Percentiles rank a stretch among this genome's conserved stretches.
phyloP scores from a whole-genome alignment of 192 early-diverging fungal genomes.

The Haplosporangium gracile region DNA sequence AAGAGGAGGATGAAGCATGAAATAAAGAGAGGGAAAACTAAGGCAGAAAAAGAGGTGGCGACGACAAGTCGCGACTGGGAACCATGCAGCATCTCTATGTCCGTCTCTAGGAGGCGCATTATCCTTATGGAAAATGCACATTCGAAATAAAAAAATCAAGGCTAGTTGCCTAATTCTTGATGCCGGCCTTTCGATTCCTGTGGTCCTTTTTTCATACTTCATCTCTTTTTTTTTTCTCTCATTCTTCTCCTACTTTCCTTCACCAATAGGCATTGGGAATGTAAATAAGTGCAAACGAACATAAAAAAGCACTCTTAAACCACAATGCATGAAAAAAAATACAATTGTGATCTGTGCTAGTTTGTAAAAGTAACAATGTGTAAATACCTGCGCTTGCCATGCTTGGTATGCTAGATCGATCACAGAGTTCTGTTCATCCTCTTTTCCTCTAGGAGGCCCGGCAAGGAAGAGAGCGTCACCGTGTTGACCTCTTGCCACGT shows the following conservation, averaged over 20 bases:
- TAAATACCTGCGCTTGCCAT: not conserved
- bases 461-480: not conserved
- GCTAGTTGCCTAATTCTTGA: not conserved
- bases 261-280: not conserved
- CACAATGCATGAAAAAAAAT: not conserved
- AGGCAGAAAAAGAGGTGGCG: constrained; percentile 1
- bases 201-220: constrained; percentile 5
- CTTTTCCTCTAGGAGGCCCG: not conserved
- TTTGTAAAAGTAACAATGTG: not conserved
- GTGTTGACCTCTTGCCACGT: not conserved
- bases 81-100: not conserved
- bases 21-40: not conserved
- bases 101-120: not conserved
- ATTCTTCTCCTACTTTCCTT: not conserved
- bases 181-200: not conserved
- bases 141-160: not conserved
- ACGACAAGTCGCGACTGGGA: not conserved
- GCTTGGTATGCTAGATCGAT: not conserved
- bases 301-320: not conserved
- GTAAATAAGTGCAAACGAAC: not conserved
- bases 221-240: not conserved
- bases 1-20: too few relatives aligned
- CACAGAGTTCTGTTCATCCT: not conserved
- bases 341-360: too few relatives aligned
- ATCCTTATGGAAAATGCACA: not conserved